Base-by-base conservation (phyloP, 306 rosid species). In the Astragalus glycyphyllos region DNA sequence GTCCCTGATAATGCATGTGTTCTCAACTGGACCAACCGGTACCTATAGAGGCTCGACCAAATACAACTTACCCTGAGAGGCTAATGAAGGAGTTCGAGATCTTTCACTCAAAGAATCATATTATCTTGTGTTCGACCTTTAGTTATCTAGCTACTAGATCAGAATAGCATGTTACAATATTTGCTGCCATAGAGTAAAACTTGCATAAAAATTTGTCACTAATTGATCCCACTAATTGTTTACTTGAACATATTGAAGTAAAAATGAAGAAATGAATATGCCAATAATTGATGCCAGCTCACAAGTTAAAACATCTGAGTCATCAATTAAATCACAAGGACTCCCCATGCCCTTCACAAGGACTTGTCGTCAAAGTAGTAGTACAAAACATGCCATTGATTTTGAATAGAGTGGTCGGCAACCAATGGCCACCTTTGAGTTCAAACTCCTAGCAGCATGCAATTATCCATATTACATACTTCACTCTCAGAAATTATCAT, bases 361-460 rank as follows among this genome's bases (percentile, higher is more conserved):
- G 9, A 16, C 34, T 38, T 51, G 51, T 68, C 42, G 2, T 57
- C 32, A 4, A 53, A 53, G 17, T 11, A 12, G 51, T 8, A 17
- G 58, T 16, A 53, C 5, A 9, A 53, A 53, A 2, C 15, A 46
- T n/a, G 15, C 15, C 11, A 10, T 42, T 42, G 12, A 42, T 42
- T 42, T 42, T 42, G 47, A 42, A 10, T 42, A 42, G 47, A 32
- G 37, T 32, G 5, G 37, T 32, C 1, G 4, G 17, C 11, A 44
- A 44, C 40, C 69, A 20, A 4, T 34, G 44, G 54, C 11, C 10
- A 40, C 53, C 74, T 34, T 34, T 32, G 64, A 54, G 31, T 54
- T 38, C 4, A 69, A 45, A 51, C 47, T 58, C 11, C 45, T 16
- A 55, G 60, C 55, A 38, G 51, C 50, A 50, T 16, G 53, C 64